Percentiles rank a stretch among this genome's conserved stretches.
Conservation (phyloP, 768 basidiomycete genomes). For the Sarcodon sp. region DNA sequence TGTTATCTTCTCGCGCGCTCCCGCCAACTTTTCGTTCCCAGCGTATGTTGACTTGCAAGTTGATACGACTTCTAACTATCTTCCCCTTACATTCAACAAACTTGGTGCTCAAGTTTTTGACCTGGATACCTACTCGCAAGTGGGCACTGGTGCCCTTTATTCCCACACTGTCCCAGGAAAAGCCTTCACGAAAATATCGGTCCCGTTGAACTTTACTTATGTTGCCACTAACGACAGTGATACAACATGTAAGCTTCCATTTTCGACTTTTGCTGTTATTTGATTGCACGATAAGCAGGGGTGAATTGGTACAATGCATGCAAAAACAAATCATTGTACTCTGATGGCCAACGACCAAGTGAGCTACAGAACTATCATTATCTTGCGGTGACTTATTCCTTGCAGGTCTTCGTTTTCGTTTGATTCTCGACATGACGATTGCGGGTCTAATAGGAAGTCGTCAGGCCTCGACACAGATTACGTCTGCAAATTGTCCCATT, state of each 20-base stretch:
- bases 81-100: slow-evolving; percentile 63
- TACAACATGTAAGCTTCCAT: slow-evolving; percentile 51
- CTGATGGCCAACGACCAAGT: slow-evolving; percentile 47
- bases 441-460: slow-evolving; percentile 47
- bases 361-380: slow-evolving; percentile 15
- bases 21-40: slow-evolving; percentile 87
- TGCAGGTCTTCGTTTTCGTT: slow-evolving; percentile 42
- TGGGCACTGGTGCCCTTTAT: slow-evolving; percentile 57
- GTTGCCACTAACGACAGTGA: slow-evolving; percentile 69
- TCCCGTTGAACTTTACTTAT: slow-evolving; percentile 83
- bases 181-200: slow-evolving; percentile 41
- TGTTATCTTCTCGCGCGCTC: slow-evolving; percentile 55
- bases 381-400: slow-evolving; percentile 3
- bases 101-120: slow-evolving; percentile 64
- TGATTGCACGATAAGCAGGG: slow-evolving; percentile 29
- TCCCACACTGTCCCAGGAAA: slow-evolving; percentile 53
- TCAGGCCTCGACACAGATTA: slow-evolving; percentile 40
- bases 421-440: slow-evolving; percentile 58
- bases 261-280: slow-evolving; percentile 3
- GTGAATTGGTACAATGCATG: slow-evolving; percentile 68
- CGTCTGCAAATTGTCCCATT: slow-evolving; percentile 57
- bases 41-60: slow-evolving; percentile 64
- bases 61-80: slow-evolving; percentile 60
- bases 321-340: slow-evolving; percentile 39
- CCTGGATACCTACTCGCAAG: slow-evolving; percentile 43